Percentiles rank a stretch among this genome's conserved stretches.
phyloP scores from a whole-genome alignment of 2,329 filamentous ascomycete genomes.

The Talaromyces funiculosus region DNA sequence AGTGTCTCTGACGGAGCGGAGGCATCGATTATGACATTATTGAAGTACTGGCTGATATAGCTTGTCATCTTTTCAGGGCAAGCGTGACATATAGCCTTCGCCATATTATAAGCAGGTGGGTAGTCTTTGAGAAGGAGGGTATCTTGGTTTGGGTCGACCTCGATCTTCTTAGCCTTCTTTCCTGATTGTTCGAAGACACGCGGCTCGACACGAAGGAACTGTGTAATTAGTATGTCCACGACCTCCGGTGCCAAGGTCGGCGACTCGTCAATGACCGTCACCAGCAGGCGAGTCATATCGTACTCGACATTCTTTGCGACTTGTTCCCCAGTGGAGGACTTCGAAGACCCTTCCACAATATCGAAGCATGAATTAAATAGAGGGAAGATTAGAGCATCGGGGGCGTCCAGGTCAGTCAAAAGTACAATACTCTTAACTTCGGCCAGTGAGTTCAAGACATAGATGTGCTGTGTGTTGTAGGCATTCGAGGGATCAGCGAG shows the following conservation, averaged over 20 bases:
- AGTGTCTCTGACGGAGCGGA: slow-evolving; percentile 52
- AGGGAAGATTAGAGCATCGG: slow-evolving; percentile 70
- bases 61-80: slow-evolving; percentile 92
- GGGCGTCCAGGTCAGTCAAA: slow-evolving; percentile 77
- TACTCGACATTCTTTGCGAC: slow-evolving; percentile 91
- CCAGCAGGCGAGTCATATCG: slow-evolving; percentile 80
- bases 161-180: slow-evolving; percentile 52
- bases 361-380: slow-evolving; percentile 91
- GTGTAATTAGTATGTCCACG: slow-evolving; percentile 87
- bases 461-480: slow-evolving; percentile 90
- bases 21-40: slow-evolving; percentile 88
- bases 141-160: slow-evolving; percentile 69
- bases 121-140: slow-evolving; percentile 82
- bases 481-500: slow-evolving; percentile 80
- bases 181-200: slow-evolving; percentile 48
- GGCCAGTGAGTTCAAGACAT: slow-evolving; percentile 79
- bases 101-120: slow-evolving; percentile 92
- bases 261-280: slow-evolving; percentile 81
- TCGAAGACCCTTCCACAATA: slow-evolving; percentile 73
- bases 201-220: slow-evolving; percentile 85
- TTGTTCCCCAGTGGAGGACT: slow-evolving; percentile 69
- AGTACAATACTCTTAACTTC: slow-evolving; percentile 94
- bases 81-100: slow-evolving; percentile 83
- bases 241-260: slow-evolving; percentile 70
- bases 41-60: slow-evolving; percentile 93